These are phyloP conservation scores for Pythium rishiriense DNA, from an alignment of 352 stramenopile species.

Conservation along the genomic window DNA sequence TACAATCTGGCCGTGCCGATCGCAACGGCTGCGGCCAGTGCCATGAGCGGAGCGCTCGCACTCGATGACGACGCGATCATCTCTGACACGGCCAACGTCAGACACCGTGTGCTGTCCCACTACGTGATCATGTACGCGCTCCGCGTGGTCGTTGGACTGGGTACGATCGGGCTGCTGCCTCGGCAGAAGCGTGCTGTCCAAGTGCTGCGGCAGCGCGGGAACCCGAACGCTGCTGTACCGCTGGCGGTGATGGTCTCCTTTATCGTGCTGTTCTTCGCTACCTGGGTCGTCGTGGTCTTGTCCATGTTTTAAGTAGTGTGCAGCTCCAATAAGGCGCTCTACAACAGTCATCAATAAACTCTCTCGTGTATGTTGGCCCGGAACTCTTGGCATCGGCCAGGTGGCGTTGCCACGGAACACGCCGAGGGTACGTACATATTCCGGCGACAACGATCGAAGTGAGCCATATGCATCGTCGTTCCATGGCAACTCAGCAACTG, in stretches of 20 bases:
- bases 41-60: not conserved
- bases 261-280: constrained; percentile 7
- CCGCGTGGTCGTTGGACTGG: constrained; percentile 4
- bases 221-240: constrained; percentile 20
- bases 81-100: not conserved
- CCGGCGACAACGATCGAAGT: too few species aligned
- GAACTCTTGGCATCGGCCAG: too few species aligned
- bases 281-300: constrained; percentile 6
- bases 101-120: constrained; percentile 3
- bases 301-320: constrained; percentile 11
- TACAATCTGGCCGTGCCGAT: constrained; percentile 14
- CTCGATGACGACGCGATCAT: constrained; percentile 5
- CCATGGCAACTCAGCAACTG: too few species aligned
- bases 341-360: too few species aligned
- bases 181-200: constrained; percentile 18
- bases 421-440: too few species aligned
- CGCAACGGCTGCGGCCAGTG: not conserved
- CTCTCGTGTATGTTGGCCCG: too few species aligned
- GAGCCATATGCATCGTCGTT: too few species aligned
- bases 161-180: constrained; percentile 12
- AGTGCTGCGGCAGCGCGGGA: constrained; percentile 6
- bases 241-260: constrained; percentile 16
- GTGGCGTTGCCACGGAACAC: too few species aligned
- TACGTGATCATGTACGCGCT: constrained; percentile 19
- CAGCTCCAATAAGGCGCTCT: too few species aligned